Conservation (phyloP, 1,284 basidiomycete species). For the Trichosporon asahii region DNA sequence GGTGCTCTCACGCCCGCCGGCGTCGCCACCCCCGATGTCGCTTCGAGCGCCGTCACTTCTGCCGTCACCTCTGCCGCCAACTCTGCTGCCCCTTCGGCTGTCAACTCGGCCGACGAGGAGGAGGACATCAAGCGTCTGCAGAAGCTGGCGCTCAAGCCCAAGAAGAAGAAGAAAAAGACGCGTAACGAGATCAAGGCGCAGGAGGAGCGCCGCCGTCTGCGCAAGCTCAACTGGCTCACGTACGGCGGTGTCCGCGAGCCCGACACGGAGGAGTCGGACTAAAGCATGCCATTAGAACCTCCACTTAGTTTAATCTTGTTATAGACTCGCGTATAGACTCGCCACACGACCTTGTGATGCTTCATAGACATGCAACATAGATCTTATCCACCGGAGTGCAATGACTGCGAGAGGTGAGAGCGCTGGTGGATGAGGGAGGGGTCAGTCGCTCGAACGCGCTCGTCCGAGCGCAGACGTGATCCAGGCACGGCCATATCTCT, state of each 20-base stretch:
- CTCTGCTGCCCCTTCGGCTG: slow-evolving; percentile 45
- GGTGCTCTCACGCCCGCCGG: slow-evolving; percentile 47
- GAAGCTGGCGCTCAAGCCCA: slow-evolving; percentile 52
- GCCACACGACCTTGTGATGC: not conserved
- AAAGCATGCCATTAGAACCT: not conserved
- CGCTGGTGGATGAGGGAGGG: too few species aligned
- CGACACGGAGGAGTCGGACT: slow-evolving; percentile 37
- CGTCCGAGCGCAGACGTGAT: not conserved
- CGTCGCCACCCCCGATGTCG: slow-evolving; percentile 45
- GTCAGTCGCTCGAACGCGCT: not conserved
- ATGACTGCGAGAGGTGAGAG: too few species aligned
- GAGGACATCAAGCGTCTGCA: slow-evolving; percentile 50
- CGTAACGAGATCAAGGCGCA: slow-evolving; percentile 85
- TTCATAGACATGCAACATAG: slow-evolving; percentile 4
- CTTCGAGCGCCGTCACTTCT: slow-evolving; percentile 33
- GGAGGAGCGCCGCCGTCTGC: slow-evolving; percentile 72
- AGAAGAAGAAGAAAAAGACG: slow-evolving; percentile 84
- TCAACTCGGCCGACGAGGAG: slow-evolving; percentile 36
- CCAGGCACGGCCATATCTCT: not conserved
- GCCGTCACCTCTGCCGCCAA: slow-evolving; percentile 32
- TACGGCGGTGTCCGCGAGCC: slow-evolving; percentile 61
- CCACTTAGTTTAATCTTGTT: slow-evolving; percentile 2
- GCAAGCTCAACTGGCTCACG: slow-evolving; percentile 79
- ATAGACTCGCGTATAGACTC: slow-evolving; percentile 3
- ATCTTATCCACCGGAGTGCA: not conserved